Evolutionary conservation across 495 filamentous ascomycete genomes (phyloP).

Genomic region (Xylaria telfairii): DNA sequence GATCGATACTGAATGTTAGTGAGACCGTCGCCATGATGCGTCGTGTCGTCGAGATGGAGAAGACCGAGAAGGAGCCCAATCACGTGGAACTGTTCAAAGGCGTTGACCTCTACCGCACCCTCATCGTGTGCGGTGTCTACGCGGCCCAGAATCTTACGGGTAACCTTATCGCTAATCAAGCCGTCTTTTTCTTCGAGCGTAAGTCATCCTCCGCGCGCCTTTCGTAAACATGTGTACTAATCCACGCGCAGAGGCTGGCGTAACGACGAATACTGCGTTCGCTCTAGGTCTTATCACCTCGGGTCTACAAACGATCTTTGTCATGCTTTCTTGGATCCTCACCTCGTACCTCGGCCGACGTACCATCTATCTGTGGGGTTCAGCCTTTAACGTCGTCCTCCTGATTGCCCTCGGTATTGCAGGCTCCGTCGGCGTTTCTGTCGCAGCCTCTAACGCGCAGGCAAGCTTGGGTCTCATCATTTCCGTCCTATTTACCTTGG

Average conservation of each 20-base stretch:
- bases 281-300: constrained; percentile 57
- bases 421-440: constrained; percentile 44
- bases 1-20: constrained; percentile 10
- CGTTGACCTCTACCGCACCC: constrained; percentile 51
- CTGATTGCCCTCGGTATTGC: constrained; percentile 55
- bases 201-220: constrained; percentile 39
- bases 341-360: constrained; percentile 53
- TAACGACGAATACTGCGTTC: constrained; percentile 46
- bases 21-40: constrained; percentile 49
- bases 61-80: constrained; percentile 35
- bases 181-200: constrained; percentile 45
- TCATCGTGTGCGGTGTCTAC: constrained; percentile 56
- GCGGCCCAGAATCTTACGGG: constrained; percentile 43
- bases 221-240: background rate
- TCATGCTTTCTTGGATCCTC: constrained; percentile 61
- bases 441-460: constrained; percentile 50
- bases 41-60: constrained; percentile 36
- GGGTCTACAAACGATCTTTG: constrained; percentile 56
- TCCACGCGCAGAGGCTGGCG: constrained; percentile 39
- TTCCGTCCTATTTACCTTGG: constrained; percentile 60
- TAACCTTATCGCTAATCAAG: constrained; percentile 48
- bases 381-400: constrained; percentile 45
- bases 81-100: constrained; percentile 53
- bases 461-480: constrained; percentile 62
- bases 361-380: constrained; percentile 55